These are phyloP conservation scores for Penicillium sumatraense DNA, from an alignment of 2,329 filamentous ascomycete species.

Conservation along the genomic window DNA sequence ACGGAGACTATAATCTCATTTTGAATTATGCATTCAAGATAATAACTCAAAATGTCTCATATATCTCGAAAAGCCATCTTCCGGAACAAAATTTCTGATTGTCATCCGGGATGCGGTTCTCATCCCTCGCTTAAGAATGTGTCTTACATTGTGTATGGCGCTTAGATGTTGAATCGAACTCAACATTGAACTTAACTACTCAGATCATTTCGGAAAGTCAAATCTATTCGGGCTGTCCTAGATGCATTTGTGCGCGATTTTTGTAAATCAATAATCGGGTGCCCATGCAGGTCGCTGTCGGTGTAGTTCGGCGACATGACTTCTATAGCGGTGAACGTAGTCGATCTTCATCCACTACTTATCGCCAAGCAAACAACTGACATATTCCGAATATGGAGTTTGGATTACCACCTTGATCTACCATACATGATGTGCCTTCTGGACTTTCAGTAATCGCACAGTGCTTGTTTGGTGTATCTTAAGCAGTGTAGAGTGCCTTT, in stretches of 20 bases:
- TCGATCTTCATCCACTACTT: not conserved
- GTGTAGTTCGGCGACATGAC: slow-evolving; percentile 5
- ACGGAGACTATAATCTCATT: not conserved
- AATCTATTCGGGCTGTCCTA: not conserved
- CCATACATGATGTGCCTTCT: too few relatives aligned
- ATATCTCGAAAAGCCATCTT: not conserved
- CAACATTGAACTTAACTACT: not conserved
- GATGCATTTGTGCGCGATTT: slow-evolving; percentile 8
- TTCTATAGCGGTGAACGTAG: slow-evolving; percentile 11
- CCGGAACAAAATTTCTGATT: not conserved
- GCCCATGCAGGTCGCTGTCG: slow-evolving; percentile 5
- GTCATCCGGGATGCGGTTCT: not conserved
- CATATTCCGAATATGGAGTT: too few relatives aligned
- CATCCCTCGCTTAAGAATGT: slow-evolving; percentile 3
- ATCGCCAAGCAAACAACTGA: not conserved
- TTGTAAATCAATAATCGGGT: not conserved
- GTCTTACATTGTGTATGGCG: not conserved
- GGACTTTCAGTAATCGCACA: too few relatives aligned
- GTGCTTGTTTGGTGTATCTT: too few relatives aligned
- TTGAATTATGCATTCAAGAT: not conserved
- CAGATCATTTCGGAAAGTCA: not conserved
- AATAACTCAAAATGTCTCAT: not conserved
- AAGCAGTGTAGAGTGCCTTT: too few relatives aligned
- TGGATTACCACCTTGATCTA: not conserved
- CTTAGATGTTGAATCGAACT: slow-evolving; percentile 1